These are phyloP conservation scores for Solanum pimpinellifolium DNA, from an alignment of 257 asterid species.

Conservation along the genomic window DNA sequence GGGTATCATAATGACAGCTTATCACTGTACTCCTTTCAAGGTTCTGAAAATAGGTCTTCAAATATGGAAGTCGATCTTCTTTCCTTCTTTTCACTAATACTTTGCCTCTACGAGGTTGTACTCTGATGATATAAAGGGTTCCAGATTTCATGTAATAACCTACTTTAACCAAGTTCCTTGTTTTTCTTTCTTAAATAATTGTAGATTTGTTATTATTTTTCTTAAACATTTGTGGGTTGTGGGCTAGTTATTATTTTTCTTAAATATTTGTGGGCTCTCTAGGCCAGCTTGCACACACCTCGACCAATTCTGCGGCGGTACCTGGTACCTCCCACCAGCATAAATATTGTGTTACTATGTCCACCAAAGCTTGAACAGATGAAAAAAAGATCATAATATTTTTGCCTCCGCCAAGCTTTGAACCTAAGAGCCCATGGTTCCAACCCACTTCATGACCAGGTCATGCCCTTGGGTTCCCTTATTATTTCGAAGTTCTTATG, in stretches of 20 bases:
- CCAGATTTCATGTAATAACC: background rate
- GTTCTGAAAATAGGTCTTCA: background rate
- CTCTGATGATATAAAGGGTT: background rate
- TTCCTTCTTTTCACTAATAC: background rate
- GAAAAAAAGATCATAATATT: background rate
- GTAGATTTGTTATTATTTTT: background rate
- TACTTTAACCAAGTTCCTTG: background rate
- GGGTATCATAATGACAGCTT: background rate
- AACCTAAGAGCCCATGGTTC: background rate
- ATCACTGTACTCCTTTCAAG: background rate
- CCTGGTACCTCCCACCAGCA: background rate
- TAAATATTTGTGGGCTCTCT: background rate
- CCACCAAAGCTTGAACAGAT: background rate
- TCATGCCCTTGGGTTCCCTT: background rate
- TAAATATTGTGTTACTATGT: background rate
- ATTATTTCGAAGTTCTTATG: background rate
- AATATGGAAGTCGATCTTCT: background rate
- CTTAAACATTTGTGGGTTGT: background rate
- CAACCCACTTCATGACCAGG: background rate
- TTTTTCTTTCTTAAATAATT: background rate
- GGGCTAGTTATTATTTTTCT: background rate
- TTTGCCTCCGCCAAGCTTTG: background rate
- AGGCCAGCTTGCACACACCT: background rate
- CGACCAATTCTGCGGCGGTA: background rate
- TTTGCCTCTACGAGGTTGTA: background rate